Base-by-base conservation (phyloP, 176 grass and related monocot species). In the Avena sativa region DNA sequence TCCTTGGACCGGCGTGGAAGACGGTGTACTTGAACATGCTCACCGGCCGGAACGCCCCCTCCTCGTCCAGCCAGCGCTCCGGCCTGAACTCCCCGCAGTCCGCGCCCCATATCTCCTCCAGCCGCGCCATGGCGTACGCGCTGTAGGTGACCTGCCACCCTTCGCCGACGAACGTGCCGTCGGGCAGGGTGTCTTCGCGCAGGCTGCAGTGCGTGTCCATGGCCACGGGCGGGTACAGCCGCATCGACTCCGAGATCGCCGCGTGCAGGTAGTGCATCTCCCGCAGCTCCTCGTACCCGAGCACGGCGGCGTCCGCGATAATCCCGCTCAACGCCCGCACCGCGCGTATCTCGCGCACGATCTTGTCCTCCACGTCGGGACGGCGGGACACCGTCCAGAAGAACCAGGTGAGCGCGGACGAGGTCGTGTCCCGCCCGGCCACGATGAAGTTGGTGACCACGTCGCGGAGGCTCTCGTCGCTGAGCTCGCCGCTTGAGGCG, bases 231-330 rank as follows among this genome's bases (percentile, higher is more conserved):
- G 91, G 93, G 87, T 95, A 95, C 4, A 93, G 77, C 34, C 95
- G 79, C 91, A 97, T 93, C 20, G 91, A 93, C 82, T 97, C 93
- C 28, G 95, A 83, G 49, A 97, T 82, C 32, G 91, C 91, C 59
- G 93, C 93, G 49, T 95, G 93, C 36, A 97, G 82, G 89, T 95
- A 97, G 48, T 97, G 84, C 93, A 95, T 95, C 82, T 93, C 91
- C 8, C 91, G 85, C 16, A 97, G 79, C 76, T 91, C 92, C 25
- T 93, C 91, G 3, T 91, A 89, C 58, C 80, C 70, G 36, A 93
- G 74, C 40, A 43, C 26, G 83, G 43, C 43, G 5, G 8, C 46
- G 8, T 10, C 46, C 46, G 46, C 9, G 43, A 8, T 34, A 6
- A 43, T 43, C 40, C 40, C 46, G 46, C 46, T 78, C 51, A 14